Evolutionary conservation across 352 stramenopile species (phyloP).

Genomic region (Pythium phragmiticola): DNA sequence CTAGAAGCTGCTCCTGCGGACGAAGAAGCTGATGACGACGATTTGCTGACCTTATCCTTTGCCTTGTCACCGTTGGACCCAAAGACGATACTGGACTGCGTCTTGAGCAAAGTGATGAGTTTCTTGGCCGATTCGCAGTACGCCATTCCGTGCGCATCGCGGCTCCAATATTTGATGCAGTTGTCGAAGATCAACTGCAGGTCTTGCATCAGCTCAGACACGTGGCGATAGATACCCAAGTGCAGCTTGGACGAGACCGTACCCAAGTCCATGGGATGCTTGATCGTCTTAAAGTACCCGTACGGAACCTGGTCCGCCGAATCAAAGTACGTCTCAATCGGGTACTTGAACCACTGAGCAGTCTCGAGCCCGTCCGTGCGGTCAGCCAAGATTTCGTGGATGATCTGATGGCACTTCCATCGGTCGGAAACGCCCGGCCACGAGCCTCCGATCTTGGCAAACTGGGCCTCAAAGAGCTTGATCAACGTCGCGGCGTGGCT

Average conservation of each 20-base stretch:
- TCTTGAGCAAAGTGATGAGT: constrained; percentile 53
- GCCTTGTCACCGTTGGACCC: constrained; percentile 29
- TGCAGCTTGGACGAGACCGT: constrained; percentile 75
- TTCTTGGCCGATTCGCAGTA: constrained; percentile 78
- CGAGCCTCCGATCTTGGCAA: constrained; percentile 62
- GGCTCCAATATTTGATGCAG: constrained; percentile 80
- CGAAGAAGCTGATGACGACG: constrained; percentile 31
- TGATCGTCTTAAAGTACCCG: constrained; percentile 80
- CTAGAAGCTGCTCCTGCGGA: constrained; percentile 19
- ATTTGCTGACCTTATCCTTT: constrained; percentile 43
- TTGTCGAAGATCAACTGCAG: constrained; percentile 86
- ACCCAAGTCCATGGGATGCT: constrained; percentile 79
- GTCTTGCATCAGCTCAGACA: constrained; percentile 53
- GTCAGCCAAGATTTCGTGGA: constrained; percentile 73
- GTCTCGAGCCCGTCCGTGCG: constrained; percentile 77
- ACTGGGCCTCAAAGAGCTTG: constrained; percentile 77
- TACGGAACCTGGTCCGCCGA: constrained; percentile 81
- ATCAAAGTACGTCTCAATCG: constrained; percentile 82
- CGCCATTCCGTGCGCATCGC: constrained; percentile 67
- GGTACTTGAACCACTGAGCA: constrained; percentile 88
- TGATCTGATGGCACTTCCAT: constrained; percentile 84
- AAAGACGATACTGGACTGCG: constrained; percentile 40
- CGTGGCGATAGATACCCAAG: constrained; percentile 61
- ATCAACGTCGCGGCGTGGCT: constrained; percentile 82
- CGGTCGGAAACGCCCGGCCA: constrained; percentile 70